Conservation (phyloP, 805 yeast genomes). For the Osmozyma mogii region DNA sequence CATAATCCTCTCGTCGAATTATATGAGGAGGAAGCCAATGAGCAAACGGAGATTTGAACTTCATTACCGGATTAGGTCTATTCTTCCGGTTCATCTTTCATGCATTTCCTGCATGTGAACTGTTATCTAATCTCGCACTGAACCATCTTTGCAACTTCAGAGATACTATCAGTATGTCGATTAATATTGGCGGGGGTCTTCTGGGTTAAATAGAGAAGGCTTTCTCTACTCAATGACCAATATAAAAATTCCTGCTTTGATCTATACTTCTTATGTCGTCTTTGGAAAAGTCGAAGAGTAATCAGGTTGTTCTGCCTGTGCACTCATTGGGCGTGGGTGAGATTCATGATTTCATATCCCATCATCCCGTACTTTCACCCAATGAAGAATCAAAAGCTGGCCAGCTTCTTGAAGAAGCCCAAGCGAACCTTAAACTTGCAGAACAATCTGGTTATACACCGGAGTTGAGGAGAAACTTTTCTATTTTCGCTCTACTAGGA, state of each 20-base stretch:
- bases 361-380: slow-evolving; percentile 1
- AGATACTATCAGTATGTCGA: no score
- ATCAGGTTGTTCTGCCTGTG: slow-evolving; percentile 1
- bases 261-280: background rate
- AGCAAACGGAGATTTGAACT: background rate
- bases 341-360: slow-evolving; percentile 3
- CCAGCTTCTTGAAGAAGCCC: slow-evolving; percentile 13
- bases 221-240: background rate
- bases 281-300: background rate
- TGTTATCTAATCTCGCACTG: no score
- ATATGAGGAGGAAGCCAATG: no score
- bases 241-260: background rate
- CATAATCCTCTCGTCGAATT: no score
- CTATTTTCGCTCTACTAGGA: slow-evolving; percentile 43
- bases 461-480: slow-evolving; percentile 22
- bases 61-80: background rate
- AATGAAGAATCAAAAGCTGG: slow-evolving; percentile 3
- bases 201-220: background rate
- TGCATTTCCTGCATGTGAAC: no score
- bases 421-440: slow-evolving; percentile 18
- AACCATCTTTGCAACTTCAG: no score
- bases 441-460: slow-evolving; percentile 23
- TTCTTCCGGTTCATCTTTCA: no score
- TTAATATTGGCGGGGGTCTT: background rate
- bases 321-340: slow-evolving; percentile 5